Evolutionary conservation across 768 basidiomycete species (phyloP), one percentile per base, ranked within the genome.

Genomic region (Kwoniella botswanensis): DNA sequence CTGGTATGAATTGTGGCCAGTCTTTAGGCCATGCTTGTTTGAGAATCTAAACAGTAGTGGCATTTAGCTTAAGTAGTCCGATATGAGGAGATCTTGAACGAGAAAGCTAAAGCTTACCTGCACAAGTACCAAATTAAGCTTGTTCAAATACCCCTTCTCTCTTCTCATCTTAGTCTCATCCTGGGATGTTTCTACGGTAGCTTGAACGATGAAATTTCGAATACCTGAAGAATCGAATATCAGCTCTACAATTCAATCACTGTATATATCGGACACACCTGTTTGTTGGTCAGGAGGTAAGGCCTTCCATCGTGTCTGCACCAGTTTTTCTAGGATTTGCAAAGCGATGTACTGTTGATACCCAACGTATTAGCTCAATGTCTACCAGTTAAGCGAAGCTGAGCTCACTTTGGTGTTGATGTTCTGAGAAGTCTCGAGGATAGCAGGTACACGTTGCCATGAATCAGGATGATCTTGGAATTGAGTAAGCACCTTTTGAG

Each of bases 11-110:
- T 22, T 88, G 92, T 42, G 96, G 95, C 97, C 97, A 99, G 80
- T 97, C 94, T 83, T 97, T 93, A 26, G 96, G 96, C 97, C 97
- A 99, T 83, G 98, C 97, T 86, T 98, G 97, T 85, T 98, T 99
- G 74, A 99, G 86, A 71, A 99, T 97, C 94, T 99, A 79, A 21
- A 11, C 13, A 4, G 18, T 44, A 21, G 10, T 55, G 57, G 24
- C 44, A 58, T 29, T 57, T 43, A 71, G 70, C 68, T n/a, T 17
- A 21, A 18, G 24, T 24, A n/a, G n/a, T 24, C 15, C 9, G 4
- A 26, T 60, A 18, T 18, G 4, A n/a, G 42, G 13, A 26, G 24
- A 17, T 35, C n/a, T 58, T 3, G 53, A 18, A 62, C 65, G 41
- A 67, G 7, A 11, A 22, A 12, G 11, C 10, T 21, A 53, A n/a